These are phyloP conservation scores for Tetrastigma voinierianum DNA, from an alignment of 164 flowering plant species.

Conservation along the genomic window DNA sequence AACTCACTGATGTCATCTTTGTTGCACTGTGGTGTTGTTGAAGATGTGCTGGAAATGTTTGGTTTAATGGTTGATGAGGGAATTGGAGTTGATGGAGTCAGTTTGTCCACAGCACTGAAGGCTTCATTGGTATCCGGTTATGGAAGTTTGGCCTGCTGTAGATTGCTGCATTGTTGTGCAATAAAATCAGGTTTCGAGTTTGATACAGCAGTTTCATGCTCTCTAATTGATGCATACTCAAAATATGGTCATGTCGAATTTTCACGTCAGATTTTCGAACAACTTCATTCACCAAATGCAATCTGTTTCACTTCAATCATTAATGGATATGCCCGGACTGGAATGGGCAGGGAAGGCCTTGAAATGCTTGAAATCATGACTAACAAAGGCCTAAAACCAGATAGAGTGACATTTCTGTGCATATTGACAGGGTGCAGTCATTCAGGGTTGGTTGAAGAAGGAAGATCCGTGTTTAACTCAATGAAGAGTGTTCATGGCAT, in stretches of 20 bases:
- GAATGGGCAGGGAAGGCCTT: constrained; percentile 58
- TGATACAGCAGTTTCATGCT: constrained; percentile 48
- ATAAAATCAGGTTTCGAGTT: constrained; percentile 55
- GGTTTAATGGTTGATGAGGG: constrained; percentile 63
- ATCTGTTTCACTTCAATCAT: constrained; percentile 69
- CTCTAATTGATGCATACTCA: constrained; percentile 68
- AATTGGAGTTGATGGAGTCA: constrained; percentile 53
- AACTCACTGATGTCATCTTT: constrained; percentile 70
- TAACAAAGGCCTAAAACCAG: constrained; percentile 52
- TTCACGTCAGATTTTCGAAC: constrained; percentile 42
- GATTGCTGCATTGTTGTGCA: constrained; percentile 49
- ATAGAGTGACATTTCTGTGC: constrained; percentile 61
- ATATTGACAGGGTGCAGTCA: constrained; percentile 66
- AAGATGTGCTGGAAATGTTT: constrained; percentile 62
- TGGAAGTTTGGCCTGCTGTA: constrained; percentile 29
- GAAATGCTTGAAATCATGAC: constrained; percentile 42
- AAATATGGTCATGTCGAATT: constrained; percentile 50
- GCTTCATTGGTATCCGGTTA: constrained; percentile 42
- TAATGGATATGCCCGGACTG: constrained; percentile 64
- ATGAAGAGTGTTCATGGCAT: constrained; percentile 44
- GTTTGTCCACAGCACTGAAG: constrained; percentile 58
- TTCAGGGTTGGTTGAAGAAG: constrained; percentile 71
- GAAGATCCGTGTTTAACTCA: constrained; percentile 40
- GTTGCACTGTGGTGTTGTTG: constrained; percentile 38
- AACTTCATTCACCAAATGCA: constrained; percentile 40